Percentiles rank a stretch among this genome's conserved stretches.
Evolutionary conservation across 1,139 yeast species (phyloP).

Genomic region (Keqinozyma sinolaborantium): DNA sequence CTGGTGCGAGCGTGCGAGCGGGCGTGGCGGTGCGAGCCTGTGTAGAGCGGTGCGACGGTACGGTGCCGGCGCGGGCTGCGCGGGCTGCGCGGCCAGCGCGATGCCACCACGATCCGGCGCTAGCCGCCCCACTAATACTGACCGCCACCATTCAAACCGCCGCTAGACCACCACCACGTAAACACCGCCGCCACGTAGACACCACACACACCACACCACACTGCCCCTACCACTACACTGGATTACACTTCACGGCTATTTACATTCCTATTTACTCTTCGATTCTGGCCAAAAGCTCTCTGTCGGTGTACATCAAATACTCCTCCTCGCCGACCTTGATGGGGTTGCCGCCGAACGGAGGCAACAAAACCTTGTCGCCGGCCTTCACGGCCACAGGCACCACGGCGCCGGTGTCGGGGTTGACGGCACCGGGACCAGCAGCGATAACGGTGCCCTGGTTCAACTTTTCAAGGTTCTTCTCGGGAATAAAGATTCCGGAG

Average conservation of each 20-base stretch:
- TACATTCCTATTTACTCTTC: conserved; percentile 22
- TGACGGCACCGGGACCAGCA: conserved; percentile 79
- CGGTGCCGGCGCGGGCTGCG: no score
- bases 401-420: conserved; percentile 59
- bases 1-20: no score
- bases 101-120: no score
- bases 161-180: no score
- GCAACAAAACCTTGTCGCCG: conserved; percentile 93
- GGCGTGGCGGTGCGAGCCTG: no score
- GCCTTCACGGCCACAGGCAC: conserved; percentile 72
- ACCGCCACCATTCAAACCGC: no score
- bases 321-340: conserved; percentile 85
- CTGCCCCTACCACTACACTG: no score
- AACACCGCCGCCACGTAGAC: no score
- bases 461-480: conserved; percentile 91
- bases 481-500: conserved; percentile 93
- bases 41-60: no score
- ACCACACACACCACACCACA: no score
- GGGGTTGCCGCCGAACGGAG: conserved; percentile 84
- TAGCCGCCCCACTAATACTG: no score
- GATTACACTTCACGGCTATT: conserved; percentile 3
- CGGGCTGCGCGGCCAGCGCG: no score
- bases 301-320: conserved; percentile 76
- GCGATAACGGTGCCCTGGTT: conserved; percentile 79
- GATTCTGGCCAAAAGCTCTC: conserved; percentile 91